Evolutionary conservation across 75 land plant species (phyloP).

Genomic region (Sequoiadendron giganteum): DNA sequence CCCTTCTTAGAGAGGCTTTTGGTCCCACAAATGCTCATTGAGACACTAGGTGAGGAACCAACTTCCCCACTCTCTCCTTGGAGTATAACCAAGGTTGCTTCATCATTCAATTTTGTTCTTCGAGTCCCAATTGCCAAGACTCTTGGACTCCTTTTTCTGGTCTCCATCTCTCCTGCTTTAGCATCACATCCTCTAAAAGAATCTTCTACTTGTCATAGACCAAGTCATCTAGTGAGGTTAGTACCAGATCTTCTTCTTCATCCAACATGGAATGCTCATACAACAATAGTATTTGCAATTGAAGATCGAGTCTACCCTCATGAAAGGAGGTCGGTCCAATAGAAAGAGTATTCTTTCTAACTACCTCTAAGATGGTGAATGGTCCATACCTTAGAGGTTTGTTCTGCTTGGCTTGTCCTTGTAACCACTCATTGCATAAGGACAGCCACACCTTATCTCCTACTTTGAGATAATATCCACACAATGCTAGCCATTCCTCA

Average conservation of each 20-base stretch:
- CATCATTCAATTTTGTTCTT: background rate
- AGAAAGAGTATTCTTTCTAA: background rate
- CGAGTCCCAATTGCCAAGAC: background rate
- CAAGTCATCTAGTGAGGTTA: background rate
- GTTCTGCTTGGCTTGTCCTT: no score
- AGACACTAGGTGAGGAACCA: no score
- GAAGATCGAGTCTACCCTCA: background rate
- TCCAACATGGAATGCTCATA: background rate
- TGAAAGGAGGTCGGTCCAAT: background rate
- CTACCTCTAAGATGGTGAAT: no score
- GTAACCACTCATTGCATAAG: no score
- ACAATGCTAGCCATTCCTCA: background rate
- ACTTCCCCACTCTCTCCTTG: no score
- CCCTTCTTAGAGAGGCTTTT: no score
- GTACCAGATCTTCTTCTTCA: background rate
- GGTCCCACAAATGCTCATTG: no score
- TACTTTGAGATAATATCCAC: no score
- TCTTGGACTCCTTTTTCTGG: background rate
- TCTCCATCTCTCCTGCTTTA: background rate
- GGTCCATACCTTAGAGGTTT: no score
- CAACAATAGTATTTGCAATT: no score
- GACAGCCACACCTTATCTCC: no score
- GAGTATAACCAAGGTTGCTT: background rate
- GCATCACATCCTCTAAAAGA: background rate
- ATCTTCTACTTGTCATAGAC: background rate